phyloP scores from a whole-genome alignment of 768 basidiomycete species.

The Suillus placidus region DNA sequence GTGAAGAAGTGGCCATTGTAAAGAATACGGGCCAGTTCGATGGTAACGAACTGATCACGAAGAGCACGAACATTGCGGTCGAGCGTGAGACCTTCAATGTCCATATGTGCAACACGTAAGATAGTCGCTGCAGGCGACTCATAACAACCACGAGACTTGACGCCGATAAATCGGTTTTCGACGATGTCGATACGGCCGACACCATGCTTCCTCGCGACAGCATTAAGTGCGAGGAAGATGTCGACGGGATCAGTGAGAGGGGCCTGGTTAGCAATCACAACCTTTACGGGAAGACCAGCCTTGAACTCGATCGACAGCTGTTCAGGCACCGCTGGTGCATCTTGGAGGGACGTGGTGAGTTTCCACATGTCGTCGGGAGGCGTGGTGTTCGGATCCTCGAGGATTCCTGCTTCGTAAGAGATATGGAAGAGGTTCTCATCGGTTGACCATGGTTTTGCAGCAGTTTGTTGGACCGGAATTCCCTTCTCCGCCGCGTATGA shows the following conservation, averaged over 20 bases:
- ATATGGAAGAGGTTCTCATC: conserved; percentile 99
- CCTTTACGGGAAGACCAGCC: conserved; percentile 83
- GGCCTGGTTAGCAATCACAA: conserved; percentile 66
- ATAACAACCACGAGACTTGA: conserved; percentile 99
- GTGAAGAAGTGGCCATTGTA: conserved; percentile 99
- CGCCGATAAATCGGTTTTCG: conserved; percentile 99
- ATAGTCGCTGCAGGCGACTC: conserved; percentile 97
- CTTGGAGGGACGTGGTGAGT: conserved; percentile 81
- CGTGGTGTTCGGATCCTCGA: conserved; percentile 94
- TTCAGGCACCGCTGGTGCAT: conserved; percentile 80
- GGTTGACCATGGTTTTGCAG: conserved; percentile 98
- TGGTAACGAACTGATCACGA: conserved; percentile 93
- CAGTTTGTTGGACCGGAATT: conserved; percentile 82
- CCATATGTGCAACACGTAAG: conserved; percentile 92
- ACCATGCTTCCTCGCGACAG: conserved; percentile 92
- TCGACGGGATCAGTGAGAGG: conserved; percentile 91
- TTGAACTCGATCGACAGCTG: conserved; percentile 84
- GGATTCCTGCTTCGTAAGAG: conserved; percentile 98
- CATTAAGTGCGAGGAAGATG: conserved; percentile 89
- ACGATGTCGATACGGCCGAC: conserved; percentile 98
- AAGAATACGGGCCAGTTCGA: conserved; percentile 85
- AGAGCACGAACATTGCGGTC: conserved; percentile 96
- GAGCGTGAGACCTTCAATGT: conserved; percentile 96
- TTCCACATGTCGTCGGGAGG: conserved; percentile 99
- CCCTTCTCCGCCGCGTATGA: conserved; percentile 83